Percentiles rank a stretch among this genome's conserved stretches.
Conservation (phyloP, 495 filamentous ascomycete genomes). For the Elasticomyces elasticus region DNA sequence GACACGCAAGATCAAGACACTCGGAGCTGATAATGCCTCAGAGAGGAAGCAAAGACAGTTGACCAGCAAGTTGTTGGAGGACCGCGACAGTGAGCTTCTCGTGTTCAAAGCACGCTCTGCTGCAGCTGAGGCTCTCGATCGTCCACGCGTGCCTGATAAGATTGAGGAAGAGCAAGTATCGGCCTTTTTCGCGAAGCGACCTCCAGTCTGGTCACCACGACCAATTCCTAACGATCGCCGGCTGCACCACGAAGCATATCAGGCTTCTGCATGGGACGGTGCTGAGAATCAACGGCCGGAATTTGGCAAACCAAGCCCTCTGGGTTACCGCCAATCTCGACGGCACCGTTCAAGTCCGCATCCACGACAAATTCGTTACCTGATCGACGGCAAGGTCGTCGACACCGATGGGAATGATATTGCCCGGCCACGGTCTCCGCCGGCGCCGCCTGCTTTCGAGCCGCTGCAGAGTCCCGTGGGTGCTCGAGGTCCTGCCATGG, state of each 20-base stretch:
- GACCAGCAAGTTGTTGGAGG: not conserved
- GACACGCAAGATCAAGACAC: not conserved
- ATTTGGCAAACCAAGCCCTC: conserved; percentile 8
- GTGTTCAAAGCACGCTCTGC: not conserved
- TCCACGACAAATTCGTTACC: not conserved
- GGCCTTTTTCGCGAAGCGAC: not conserved
- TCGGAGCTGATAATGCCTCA: not conserved
- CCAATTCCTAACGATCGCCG: not conserved
- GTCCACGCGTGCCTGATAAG: not conserved
- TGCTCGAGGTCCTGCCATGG: not conserved
- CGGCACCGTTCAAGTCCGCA: not conserved
- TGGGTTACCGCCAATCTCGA: not conserved
- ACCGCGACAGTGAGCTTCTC: not conserved
- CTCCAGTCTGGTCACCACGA: conserved; percentile 1
- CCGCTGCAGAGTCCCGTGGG: too few relatives aligned
- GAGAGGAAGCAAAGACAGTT: not conserved
- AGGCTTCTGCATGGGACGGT: not conserved
- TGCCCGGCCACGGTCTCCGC: too few relatives aligned
- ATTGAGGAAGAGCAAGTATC: not conserved
- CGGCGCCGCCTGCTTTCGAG: too few relatives aligned
- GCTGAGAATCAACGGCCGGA: not conserved
- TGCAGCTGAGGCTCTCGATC: not conserved
- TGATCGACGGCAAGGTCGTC: not conserved
- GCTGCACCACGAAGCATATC: not conserved
- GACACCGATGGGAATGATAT: not conserved